phyloP scores from a whole-genome alignment of 805 yeast genomes.

The Pichia occidentalis region DNA sequence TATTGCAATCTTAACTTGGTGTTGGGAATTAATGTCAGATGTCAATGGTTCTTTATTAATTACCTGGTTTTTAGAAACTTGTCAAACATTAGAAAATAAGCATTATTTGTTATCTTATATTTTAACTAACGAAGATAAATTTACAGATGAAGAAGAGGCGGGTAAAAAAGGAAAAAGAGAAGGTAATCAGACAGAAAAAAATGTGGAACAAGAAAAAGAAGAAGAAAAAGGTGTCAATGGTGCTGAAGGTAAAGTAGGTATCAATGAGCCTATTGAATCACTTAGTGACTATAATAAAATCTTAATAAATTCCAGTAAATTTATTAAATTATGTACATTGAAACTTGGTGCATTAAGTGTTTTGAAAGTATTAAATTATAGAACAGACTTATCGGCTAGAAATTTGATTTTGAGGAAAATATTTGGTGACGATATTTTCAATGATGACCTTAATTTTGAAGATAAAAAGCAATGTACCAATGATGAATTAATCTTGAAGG shows the following conservation, averaged over 20 bases:
- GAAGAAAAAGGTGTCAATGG: neutral
- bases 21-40: constrained; percentile 73
- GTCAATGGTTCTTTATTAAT: constrained; percentile 83
- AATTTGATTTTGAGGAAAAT: constrained; percentile 55
- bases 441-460: constrained; percentile 7
- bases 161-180: neutral
- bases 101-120: constrained; percentile 44
- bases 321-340: constrained; percentile 26
- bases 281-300: neutral
- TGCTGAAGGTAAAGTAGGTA: neutral
- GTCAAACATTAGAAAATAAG: constrained; percentile 49
- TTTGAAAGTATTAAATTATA: constrained; percentile 65
- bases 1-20: constrained; percentile 68
- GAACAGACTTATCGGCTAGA: constrained; percentile 59
- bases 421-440: constrained; percentile 44
- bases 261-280: neutral
- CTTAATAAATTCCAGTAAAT: constrained; percentile 5
- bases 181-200: neutral
- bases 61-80: constrained; percentile 93
- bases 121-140: constrained; percentile 18
- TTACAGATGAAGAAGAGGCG: neutral
- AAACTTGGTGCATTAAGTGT: constrained; percentile 81
- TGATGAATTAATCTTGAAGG: constrained; percentile 28
- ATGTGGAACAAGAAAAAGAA: neutral
- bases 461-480: constrained; percentile 8